Evolutionary conservation across 2,329 filamentous ascomycete species (phyloP).

Genomic region (Fusarium zealandicum): DNA sequence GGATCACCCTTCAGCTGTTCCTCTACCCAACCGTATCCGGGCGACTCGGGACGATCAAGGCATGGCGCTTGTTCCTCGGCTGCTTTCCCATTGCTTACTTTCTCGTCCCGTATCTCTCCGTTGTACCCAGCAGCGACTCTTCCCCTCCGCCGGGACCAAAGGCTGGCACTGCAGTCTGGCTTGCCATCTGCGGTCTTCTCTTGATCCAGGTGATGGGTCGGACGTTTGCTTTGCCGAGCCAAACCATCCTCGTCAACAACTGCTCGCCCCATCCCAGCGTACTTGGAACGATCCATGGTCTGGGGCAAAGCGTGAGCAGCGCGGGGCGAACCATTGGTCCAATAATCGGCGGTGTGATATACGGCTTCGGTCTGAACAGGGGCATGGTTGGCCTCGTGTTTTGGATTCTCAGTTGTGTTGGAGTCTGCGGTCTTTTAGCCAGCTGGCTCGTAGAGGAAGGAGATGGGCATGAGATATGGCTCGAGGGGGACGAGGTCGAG

Average conservation of each 20-base stretch:
- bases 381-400: conserved; percentile 66
- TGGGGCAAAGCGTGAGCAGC: conserved; percentile 65
- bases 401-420: conserved; percentile 62
- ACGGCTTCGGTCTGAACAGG: conserved; percentile 63
- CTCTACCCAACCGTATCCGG: conserved; percentile 26
- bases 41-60: conserved; percentile 14
- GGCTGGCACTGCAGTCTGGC: conserved; percentile 67
- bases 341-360: conserved; percentile 65
- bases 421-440: conserved; percentile 56
- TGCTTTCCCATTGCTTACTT: conserved; percentile 71
- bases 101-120: conserved; percentile 70
- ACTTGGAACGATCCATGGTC: conserved; percentile 56
- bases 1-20: conserved; percentile 65
- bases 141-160: conserved; percentile 58
- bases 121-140: conserved; percentile 63
- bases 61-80: conserved; percentile 16
- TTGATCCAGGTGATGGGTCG: conserved; percentile 70
- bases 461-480: conserved; percentile 69
- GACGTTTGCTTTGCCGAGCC: conserved; percentile 64
- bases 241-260: conserved; percentile 57
- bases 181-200: conserved; percentile 67
- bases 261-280: conserved; percentile 57
- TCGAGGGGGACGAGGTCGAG: conserved; percentile 65
- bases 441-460: conserved; percentile 67
- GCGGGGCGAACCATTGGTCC: conserved; percentile 67